These are phyloP conservation scores for Teunomyces gatunensis DNA, from an alignment of 805 yeast genomes.

Conservation along the genomic window DNA sequence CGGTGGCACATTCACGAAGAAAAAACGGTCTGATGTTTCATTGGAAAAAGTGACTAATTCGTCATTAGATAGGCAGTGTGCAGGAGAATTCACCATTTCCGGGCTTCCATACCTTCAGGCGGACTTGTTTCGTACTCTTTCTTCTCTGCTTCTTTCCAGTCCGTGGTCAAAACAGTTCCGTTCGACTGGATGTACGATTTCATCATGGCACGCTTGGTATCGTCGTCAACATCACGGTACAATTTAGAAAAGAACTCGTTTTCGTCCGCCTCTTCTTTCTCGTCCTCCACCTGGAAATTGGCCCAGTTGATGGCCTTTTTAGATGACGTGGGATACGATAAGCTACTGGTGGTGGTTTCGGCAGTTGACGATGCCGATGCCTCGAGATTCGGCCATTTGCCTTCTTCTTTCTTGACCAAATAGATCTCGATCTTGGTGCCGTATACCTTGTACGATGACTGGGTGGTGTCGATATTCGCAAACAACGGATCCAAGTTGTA, in stretches of 20 bases:
- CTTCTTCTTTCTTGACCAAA: constrained; percentile 45
- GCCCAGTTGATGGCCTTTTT: constrained; percentile 71
- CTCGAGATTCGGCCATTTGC: constrained; percentile 58
- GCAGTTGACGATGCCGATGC: constrained; percentile 13
- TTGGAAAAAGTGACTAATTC: neutral
- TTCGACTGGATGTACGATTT: constrained; percentile 90
- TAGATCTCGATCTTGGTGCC: constrained; percentile 73
- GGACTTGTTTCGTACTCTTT: constrained; percentile 65
- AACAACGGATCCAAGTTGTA: constrained; percentile 55
- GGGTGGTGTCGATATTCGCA: constrained; percentile 46
- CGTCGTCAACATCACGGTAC: constrained; percentile 80
- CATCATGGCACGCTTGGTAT: constrained; percentile 92
- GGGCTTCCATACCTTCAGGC: constrained; percentile 70
- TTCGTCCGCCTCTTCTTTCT: constrained; percentile 46
- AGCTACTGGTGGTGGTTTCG: constrained; percentile 7
- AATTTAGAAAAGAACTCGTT: constrained; percentile 72
- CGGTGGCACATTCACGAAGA: neutral
- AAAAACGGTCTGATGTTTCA: neutral
- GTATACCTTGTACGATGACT: constrained; percentile 50
- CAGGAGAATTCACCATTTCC: constrained; percentile 37
- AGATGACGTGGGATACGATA: constrained; percentile 62
- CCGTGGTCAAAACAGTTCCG: constrained; percentile 91
- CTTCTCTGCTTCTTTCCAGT: constrained; percentile 83
- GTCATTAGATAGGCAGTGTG: neutral
- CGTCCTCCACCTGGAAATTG: constrained; percentile 42